Conservation (phyloP, 768 basidiomycete species). For the Termitomyces sp. region DNA sequence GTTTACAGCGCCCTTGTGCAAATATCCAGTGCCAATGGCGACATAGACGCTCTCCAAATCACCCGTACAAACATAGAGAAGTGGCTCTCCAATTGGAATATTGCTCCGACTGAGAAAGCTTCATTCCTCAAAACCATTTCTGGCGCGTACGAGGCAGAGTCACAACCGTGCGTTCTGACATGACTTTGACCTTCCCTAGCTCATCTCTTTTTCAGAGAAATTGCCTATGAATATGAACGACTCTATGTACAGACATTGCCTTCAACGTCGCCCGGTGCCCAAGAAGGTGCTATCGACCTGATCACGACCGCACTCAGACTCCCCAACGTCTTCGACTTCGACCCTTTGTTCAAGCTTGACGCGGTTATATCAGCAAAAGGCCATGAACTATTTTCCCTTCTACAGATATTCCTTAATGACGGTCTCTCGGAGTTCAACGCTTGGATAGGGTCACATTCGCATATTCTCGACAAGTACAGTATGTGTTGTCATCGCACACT, state of each 20-base stretch:
- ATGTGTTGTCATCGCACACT: slow-evolving; percentile 17
- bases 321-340: slow-evolving; percentile 73
- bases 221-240: slow-evolving; percentile 61
- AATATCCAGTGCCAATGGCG: slow-evolving; percentile 52
- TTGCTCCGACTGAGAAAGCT: slow-evolving; percentile 56
- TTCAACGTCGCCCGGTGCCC: slow-evolving; percentile 42
- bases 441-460: slow-evolving; percentile 52
- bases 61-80: slow-evolving; percentile 59
- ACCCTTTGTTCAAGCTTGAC: slow-evolving; percentile 72
- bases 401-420: slow-evolving; percentile 67
- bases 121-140: slow-evolving; percentile 61
- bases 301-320: slow-evolving; percentile 63
- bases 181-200: neutral
- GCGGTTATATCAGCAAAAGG: slow-evolving; percentile 59
- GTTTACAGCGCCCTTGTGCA: slow-evolving; percentile 62
- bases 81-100: slow-evolving; percentile 75
- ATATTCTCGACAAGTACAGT: slow-evolving; percentile 54
- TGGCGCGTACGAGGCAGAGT: slow-evolving; percentile 50
- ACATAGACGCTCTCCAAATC: slow-evolving; percentile 58
- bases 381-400: slow-evolving; percentile 68
- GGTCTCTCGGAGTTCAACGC: slow-evolving; percentile 55
- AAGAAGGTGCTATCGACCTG: slow-evolving; percentile 50
- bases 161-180: slow-evolving; percentile 46
- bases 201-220: slow-evolving; percentile 32
- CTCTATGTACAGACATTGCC: slow-evolving; percentile 59